Evolutionary conservation across 345 rosid species (phyloP).

Genomic region (Eucalyptus brandiana): DNA sequence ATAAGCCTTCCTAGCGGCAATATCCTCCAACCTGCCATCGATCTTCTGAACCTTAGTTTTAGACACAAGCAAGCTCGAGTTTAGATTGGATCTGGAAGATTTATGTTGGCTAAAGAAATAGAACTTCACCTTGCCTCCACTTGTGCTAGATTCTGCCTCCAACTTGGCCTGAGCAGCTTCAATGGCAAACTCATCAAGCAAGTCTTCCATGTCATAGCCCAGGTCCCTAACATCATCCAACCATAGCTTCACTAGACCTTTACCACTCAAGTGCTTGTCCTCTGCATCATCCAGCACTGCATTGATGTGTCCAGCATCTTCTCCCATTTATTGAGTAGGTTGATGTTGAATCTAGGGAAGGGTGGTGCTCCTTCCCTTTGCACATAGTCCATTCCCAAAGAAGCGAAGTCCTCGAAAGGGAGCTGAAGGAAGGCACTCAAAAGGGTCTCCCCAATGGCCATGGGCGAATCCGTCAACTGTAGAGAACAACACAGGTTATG

Average conservation of each 20-base stretch:
- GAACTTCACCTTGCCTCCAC: not conserved
- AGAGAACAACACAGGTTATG: not conserved
- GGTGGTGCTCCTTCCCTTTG: not conserved
- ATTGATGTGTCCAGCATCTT: not conserved
- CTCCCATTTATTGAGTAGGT: not conserved
- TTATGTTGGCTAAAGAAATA: not conserved
- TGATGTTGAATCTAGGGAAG: not conserved
- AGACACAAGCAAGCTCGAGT: fast-evolving
- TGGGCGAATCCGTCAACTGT: not conserved
- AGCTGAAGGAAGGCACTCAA: not conserved
- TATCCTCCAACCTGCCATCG: not conserved
- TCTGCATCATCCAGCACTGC: not conserved
- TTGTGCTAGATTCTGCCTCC: not conserved
- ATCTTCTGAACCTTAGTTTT: not conserved
- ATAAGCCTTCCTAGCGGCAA: fast-evolving
- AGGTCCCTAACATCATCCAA: not conserved
- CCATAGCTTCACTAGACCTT: not conserved
- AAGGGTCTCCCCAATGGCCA: not conserved
- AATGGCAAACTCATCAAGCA: not conserved
- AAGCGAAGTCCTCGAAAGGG: not conserved
- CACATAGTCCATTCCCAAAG: not conserved
- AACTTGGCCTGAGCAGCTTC: fast-evolving
- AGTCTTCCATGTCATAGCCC: not conserved
- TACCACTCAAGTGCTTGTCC: not conserved
- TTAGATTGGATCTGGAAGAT: not conserved